phyloP scores from a whole-genome alignment of 1,284 basidiomycete genomes.

The Ustilago trichophora region DNA sequence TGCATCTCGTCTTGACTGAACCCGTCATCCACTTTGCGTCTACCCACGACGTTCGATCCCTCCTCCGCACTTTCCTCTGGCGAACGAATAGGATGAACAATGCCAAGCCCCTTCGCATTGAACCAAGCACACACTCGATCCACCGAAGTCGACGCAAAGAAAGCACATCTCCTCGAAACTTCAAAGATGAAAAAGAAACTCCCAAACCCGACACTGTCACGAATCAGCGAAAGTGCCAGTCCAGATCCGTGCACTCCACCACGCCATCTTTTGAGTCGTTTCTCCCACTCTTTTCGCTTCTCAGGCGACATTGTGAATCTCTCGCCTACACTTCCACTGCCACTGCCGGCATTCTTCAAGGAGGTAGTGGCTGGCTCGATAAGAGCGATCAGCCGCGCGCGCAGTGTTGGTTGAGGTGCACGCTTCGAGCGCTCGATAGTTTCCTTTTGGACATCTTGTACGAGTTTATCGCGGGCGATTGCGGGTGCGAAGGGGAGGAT shows the following conservation, averaged over 20 bases:
- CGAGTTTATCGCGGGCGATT: slow-evolving; percentile 37
- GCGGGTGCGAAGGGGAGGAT: slow-evolving; percentile 62
- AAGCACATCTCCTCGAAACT: slow-evolving; percentile 61
- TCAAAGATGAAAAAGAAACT: slow-evolving; percentile 68
- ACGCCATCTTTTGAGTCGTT: slow-evolving; percentile 49
- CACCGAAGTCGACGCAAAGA: slow-evolving; percentile 56
- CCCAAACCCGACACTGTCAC: slow-evolving; percentile 66
- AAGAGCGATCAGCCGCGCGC: slow-evolving; percentile 14
- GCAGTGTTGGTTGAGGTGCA: slow-evolving; percentile 16
- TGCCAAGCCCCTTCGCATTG: slow-evolving; percentile 41
- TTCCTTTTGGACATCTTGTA: slow-evolving; percentile 49
- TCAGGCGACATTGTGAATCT: slow-evolving; percentile 31
- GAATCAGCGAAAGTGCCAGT: slow-evolving; percentile 62
- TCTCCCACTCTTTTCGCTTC: slow-evolving; percentile 60
- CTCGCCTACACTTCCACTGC: slow-evolving; percentile 9
- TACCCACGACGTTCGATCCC: slow-evolving; percentile 20
- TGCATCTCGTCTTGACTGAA: slow-evolving; percentile 14
- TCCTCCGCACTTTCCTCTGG: not conserved
- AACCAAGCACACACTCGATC: slow-evolving; percentile 55
- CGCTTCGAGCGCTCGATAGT: slow-evolving; percentile 31
- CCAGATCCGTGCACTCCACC: slow-evolving; percentile 63
- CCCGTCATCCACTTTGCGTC: slow-evolving; percentile 12
- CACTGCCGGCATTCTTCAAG: not conserved
- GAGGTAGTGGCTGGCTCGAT: slow-evolving; percentile 30
- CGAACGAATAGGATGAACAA: not conserved